A percentile compares a stretch with the other conserved stretches of the same genome.
phyloP scores from a whole-genome alignment of 768 basidiomycete species.

The Chalciporus chontae region DNA sequence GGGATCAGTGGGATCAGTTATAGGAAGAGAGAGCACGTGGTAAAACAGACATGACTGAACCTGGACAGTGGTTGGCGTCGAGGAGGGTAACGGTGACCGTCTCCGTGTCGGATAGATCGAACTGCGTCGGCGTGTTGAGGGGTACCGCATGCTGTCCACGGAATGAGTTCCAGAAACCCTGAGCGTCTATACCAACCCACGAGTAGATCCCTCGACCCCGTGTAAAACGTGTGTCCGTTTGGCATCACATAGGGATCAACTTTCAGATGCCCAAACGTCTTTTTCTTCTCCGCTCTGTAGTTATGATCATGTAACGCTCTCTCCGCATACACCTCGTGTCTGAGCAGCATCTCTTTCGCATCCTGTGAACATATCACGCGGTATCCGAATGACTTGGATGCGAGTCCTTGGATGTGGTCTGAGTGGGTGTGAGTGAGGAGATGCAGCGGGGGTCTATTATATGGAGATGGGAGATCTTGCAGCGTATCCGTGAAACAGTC shows the following conservation, averaged over 20 bases:
- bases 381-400: constrained; percentile 69
- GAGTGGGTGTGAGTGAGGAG: constrained; percentile 90
- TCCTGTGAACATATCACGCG: constrained; percentile 75
- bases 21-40: neutral
- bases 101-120: constrained; percentile 55
- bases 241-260: constrained; percentile 45
- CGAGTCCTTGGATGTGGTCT: constrained; percentile 79
- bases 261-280: constrained; percentile 68
- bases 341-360: constrained; percentile 82
- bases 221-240: constrained; percentile 47
- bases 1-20: constrained; percentile 1
- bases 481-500: constrained; percentile 67
- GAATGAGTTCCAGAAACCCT: neutral
- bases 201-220: constrained; percentile 63
- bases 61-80: constrained; percentile 95
- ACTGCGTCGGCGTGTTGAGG: constrained; percentile 58
- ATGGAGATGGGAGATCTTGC: constrained; percentile 31
- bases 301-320: constrained; percentile 52
- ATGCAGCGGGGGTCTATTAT: constrained; percentile 46
- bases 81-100: constrained; percentile 72
- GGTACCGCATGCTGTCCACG: constrained; percentile 50
- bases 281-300: constrained; percentile 26
- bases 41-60: constrained; percentile 76
- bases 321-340: constrained; percentile 68
- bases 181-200: constrained; percentile 37